phyloP scores from a whole-genome alignment of 139 green algal genomes.

The Chlorella ohadii region DNA sequence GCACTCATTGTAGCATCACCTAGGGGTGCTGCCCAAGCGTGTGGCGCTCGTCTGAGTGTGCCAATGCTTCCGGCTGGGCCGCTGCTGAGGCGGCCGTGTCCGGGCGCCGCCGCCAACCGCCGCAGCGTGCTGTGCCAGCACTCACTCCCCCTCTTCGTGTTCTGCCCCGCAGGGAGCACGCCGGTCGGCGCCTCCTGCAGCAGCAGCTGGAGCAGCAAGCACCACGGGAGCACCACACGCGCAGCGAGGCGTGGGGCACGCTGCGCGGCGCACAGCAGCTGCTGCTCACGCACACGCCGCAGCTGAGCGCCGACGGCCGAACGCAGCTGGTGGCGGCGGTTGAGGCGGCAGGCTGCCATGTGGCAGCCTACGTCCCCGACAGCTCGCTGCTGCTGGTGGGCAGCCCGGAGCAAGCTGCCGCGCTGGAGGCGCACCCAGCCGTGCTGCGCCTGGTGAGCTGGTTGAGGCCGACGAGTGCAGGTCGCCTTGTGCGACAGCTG shows the following conservation, averaged over 20 bases:
- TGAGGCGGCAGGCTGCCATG: neutral
- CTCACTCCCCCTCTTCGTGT: neutral
- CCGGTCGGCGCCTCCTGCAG: neutral
- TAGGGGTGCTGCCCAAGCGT: too few relatives aligned
- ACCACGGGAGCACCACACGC: neutral
- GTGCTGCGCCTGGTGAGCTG: conserved; percentile 26
- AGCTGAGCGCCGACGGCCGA: neutral
- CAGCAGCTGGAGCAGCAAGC: neutral
- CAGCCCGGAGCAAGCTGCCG: neutral
- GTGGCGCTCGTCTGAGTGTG: neutral
- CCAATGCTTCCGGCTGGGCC: neutral
- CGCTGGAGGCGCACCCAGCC: conserved; percentile 1
- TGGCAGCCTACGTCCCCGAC: conserved; percentile 39
- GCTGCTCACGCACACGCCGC: conserved; percentile 18
- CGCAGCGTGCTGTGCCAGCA: too few relatives aligned
- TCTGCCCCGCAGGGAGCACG: conserved; percentile 13
- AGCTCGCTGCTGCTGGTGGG: conserved; percentile 42
- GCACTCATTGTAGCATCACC: too few relatives aligned
- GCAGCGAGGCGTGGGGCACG: neutral
- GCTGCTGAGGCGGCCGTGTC: neutral
- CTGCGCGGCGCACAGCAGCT: conserved; percentile 15
- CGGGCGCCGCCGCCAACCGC: neutral
- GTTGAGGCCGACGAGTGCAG: too few relatives aligned
- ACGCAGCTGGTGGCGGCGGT: neutral
- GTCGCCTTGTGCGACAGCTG: too few relatives aligned